Base-by-base conservation (phyloP, 2,329 filamentous ascomycete species). In the Penicillium sp. region DNA sequence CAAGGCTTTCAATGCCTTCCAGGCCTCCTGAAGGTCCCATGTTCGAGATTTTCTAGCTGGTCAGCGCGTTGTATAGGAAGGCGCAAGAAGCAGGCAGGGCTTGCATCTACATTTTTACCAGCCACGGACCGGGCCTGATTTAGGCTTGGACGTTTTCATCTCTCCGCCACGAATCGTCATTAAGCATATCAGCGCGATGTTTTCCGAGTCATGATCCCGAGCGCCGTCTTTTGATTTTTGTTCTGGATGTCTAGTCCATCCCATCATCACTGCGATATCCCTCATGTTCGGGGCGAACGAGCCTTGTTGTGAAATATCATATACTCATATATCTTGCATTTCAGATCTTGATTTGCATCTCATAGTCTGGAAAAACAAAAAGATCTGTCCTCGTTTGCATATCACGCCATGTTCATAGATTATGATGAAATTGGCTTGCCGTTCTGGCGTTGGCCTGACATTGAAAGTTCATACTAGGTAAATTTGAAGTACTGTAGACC, bases 1-100 rank as follows among this genome's bases (percentile, higher is more conserved):
- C 81, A 99, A 97, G 85, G 90, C 94, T 58, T 99, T 99, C 76
- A 87, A 87, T 74, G 86, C 83, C 52, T 87, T 87, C 77, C 75
- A 79, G 61, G 68, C 56, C 44, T 76, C 60, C 47, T 77, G 70
- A 62, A 59, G 50, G 50, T 21, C 19, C 58, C 48, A 48, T 31
- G 21, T 43, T 29, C 54, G 61, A 43, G 47, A 52, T 45, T 58
- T 45, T 55, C 24, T 19, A 44, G 33, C 59, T 59, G 57, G 44
- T 21, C 31, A 29, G 31, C 18, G 14, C 26, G 5, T 21, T 23
- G 31, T 31, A 31, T 31, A 28, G 29, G 44, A 52, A 19, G 55
- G 37, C 40, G 18, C 53, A 42, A 55, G 63, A 61, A 60, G 66
- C 69, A 64, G 66, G 70, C 70, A 46, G 66, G 70, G 70, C 69